Percentiles rank a stretch among this genome's conserved stretches.
phyloP scores from a whole-genome alignment of 177 flowering plant species.

The Vitis hybrid region DNA sequence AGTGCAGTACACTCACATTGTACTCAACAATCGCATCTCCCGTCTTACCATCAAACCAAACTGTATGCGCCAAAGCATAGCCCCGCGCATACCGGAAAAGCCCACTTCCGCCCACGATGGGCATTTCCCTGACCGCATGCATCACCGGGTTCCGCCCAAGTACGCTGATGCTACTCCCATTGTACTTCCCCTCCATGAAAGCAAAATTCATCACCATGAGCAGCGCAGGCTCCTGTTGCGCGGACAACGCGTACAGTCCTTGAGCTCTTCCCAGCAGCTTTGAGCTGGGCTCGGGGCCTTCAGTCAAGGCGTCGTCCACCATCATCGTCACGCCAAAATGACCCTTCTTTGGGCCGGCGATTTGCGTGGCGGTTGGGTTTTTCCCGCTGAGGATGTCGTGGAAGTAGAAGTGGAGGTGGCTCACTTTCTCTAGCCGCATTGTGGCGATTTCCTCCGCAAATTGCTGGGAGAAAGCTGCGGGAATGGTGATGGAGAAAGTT shows the following conservation, averaged over 20 bases:
- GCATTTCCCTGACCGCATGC: constrained; percentile 41
- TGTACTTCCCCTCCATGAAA: constrained; percentile 33
- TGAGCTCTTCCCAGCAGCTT: constrained; percentile 51
- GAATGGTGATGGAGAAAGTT: constrained; percentile 1
- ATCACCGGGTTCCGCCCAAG: constrained; percentile 40
- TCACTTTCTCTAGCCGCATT: constrained; percentile 16
- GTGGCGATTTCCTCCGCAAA: not conserved
- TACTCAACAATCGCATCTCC: constrained; percentile 50
- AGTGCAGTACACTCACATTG: constrained; percentile 36
- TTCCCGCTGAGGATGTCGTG: constrained; percentile 37
- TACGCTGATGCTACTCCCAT: constrained; percentile 43
- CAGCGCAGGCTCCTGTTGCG: constrained; percentile 19
- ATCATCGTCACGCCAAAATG: constrained; percentile 28
- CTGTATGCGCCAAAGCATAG: constrained; percentile 33
- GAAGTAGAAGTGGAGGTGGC: constrained; percentile 44
- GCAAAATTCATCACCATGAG: constrained; percentile 43
- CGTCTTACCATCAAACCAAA: constrained; percentile 12
- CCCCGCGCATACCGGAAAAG: constrained; percentile 46
- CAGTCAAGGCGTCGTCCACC: constrained; percentile 40
- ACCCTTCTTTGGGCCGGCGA: constrained; percentile 16
- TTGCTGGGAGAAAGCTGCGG: constrained; percentile 17
- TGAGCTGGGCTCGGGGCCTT: constrained; percentile 28
- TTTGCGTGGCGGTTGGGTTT: constrained; percentile 22
- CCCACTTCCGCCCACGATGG: constrained; percentile 57
- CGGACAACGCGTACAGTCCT: constrained; percentile 41